Evolutionary conservation across 108 stramenopile species (phyloP).

Genomic region (Nitzschia sp.): DNA sequence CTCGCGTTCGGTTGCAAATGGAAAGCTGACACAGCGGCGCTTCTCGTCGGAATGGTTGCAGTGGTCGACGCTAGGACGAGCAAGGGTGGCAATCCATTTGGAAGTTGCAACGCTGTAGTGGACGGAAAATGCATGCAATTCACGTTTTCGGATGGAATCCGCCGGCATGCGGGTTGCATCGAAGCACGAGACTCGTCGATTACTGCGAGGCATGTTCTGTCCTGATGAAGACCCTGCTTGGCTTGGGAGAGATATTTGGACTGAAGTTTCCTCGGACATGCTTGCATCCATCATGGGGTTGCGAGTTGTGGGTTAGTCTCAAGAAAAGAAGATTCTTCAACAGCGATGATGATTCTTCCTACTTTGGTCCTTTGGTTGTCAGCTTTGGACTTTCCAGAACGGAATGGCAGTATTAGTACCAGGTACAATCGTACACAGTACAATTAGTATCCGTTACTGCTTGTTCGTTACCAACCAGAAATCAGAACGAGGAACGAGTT

Average conservation of each 20-base stretch:
- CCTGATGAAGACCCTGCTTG: not conserved
- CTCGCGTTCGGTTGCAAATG: slow-evolving; percentile 43
- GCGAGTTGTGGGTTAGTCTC: no score
- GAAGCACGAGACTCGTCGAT: slow-evolving; percentile 17
- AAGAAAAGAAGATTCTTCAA: no score
- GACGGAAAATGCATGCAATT: slow-evolving; percentile 36
- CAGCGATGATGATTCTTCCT: no score
- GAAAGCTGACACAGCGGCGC: slow-evolving; percentile 26
- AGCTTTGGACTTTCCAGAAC: no score
- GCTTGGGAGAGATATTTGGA: not conserved
- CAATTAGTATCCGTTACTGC: no score
- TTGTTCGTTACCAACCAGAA: no score
- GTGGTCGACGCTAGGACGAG: slow-evolving; percentile 7
- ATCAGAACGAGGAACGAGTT: no score
- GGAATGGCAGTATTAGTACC: no score
- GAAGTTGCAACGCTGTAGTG: slow-evolving; percentile 36
- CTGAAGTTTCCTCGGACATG: not conserved
- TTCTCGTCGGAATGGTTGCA: not conserved
- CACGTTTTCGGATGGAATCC: slow-evolving; percentile 21
- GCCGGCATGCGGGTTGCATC: slow-evolving; percentile 22
- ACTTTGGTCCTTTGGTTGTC: no score
- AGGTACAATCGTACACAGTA: no score
- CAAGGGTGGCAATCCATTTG: slow-evolving; percentile 38
- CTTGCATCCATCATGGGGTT: not conserved
- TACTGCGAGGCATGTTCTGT: not conserved